A percentile compares a stretch with the other conserved stretches of the same genome.
Conservation (phyloP, 2,329 filamentous ascomycete species). For the Endoconidiophora laricicola region DNA sequence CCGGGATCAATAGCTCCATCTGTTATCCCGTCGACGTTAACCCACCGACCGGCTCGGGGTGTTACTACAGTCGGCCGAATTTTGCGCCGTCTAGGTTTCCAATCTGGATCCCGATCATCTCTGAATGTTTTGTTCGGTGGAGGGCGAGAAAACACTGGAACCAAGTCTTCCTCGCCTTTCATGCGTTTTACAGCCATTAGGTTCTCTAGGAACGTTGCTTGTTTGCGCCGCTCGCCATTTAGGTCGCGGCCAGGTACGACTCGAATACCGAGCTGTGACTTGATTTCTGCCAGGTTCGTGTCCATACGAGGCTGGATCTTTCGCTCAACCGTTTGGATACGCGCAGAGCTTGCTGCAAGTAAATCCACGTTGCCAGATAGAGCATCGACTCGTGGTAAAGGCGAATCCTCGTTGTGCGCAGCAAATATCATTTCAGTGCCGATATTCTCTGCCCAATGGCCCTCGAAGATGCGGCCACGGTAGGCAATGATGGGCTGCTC, state of each 20-base stretch:
- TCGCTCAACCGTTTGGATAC: slow-evolving; percentile 51
- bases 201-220: slow-evolving; percentile 45
- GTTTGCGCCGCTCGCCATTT: slow-evolving; percentile 30
- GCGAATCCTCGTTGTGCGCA: slow-evolving; percentile 19
- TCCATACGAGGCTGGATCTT: slow-evolving; percentile 33
- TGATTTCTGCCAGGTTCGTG: slow-evolving; percentile 19
- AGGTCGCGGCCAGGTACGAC: slow-evolving; percentile 30
- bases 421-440: slow-evolving; percentile 71
- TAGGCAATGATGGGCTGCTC: slow-evolving; percentile 64
- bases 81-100: slow-evolving; percentile 15
- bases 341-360: slow-evolving; percentile 51
- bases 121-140: slow-evolving; percentile 26
- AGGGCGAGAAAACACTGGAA: slow-evolving; percentile 40
- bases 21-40: background rate
- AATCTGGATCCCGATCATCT: slow-evolving; percentile 26
- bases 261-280: slow-evolving; percentile 26
- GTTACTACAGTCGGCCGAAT: background rate
- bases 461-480: slow-evolving; percentile 60
- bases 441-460: slow-evolving; percentile 65
- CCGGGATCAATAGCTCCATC: background rate
- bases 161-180: slow-evolving; percentile 47
- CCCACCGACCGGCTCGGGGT: background rate
- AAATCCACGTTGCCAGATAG: slow-evolving; percentile 48
- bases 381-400: slow-evolving; percentile 30
- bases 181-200: slow-evolving; percentile 47